These are phyloP conservation scores for Yamadazyma sp. DNA, from an alignment of 805 yeast species.

Conservation along the genomic window DNA sequence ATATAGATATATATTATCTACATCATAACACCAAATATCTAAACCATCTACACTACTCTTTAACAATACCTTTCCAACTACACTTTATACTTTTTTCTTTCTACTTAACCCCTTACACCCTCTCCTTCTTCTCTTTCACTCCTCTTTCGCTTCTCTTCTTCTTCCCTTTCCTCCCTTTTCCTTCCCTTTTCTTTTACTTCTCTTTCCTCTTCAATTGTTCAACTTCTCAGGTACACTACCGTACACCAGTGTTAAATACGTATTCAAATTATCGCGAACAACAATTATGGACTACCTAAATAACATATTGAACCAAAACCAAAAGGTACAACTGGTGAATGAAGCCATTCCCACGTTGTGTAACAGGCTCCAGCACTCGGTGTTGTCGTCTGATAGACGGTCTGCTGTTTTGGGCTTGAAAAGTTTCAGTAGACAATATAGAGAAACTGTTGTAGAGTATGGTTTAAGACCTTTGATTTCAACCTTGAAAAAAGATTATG, in stretches of 20 bases:
- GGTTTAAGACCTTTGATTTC: constrained; percentile 73
- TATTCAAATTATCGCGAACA: not conserved
- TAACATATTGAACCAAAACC: constrained; percentile 32
- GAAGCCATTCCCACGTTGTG: constrained; percentile 87
- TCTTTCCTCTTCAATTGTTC: not conserved
- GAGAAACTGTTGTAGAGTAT: constrained; percentile 87
- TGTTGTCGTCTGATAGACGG: constrained; percentile 76
- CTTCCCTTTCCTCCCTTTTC: not conserved
- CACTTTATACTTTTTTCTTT: no score
- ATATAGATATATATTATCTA: no score
- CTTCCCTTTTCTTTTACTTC: not conserved
- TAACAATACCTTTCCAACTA: no score
- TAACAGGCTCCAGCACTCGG: constrained; percentile 81
- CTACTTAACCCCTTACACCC: no score
- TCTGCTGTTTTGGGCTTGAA: constrained; percentile 90
- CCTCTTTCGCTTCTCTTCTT: not conserved
- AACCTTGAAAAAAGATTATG: constrained; percentile 60
- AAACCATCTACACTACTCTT: no score
- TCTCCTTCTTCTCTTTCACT: not conserved
- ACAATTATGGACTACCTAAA: constrained; percentile 35
- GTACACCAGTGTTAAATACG: not conserved
- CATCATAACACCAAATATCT: no score
- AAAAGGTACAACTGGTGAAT: constrained; percentile 50
- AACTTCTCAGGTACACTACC: not conserved
- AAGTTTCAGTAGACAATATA: constrained; percentile 80